These are phyloP conservation scores for Aspergillus hancockii DNA, from an alignment of 495 filamentous ascomycete genomes.

Conservation along the genomic window DNA sequence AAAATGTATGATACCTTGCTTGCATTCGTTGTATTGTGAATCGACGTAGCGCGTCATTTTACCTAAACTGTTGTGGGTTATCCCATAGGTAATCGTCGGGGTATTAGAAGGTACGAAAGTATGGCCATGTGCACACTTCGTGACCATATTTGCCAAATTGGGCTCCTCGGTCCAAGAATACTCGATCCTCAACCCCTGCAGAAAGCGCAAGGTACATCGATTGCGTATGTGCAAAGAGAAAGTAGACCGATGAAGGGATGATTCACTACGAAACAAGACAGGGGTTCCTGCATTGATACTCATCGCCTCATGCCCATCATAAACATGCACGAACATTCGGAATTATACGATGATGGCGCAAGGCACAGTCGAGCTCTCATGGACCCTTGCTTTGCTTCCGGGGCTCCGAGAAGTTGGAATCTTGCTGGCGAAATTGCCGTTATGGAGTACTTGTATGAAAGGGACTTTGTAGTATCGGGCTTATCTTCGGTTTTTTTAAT, in stretches of 20 bases:
- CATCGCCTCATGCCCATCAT: neutral
- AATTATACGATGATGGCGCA: neutral
- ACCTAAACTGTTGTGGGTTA: neutral
- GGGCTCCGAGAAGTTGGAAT: neutral
- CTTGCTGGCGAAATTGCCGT: neutral
- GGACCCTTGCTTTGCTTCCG: neutral
- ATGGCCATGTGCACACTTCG: neutral
- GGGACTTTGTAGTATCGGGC: neutral
- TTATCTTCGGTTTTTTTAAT: neutral
- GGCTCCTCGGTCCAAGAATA: neutral
- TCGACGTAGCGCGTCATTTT: neutral
- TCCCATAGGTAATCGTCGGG: neutral
- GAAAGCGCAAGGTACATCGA: neutral
- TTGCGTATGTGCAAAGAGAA: neutral
- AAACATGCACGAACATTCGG: neutral
- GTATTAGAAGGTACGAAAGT: neutral
- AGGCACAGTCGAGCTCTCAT: neutral
- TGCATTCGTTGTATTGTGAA: neutral
- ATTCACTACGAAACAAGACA: slow-evolving; percentile 1
- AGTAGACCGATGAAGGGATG: neutral
- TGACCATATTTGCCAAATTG: neutral
- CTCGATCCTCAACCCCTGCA: neutral
- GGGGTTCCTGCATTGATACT: neutral
- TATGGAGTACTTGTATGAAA: neutral
- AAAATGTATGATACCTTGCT: slow-evolving; percentile 12